Conservation (phyloP, 176 grass and related monocot species). For the Typha latifolia region DNA sequence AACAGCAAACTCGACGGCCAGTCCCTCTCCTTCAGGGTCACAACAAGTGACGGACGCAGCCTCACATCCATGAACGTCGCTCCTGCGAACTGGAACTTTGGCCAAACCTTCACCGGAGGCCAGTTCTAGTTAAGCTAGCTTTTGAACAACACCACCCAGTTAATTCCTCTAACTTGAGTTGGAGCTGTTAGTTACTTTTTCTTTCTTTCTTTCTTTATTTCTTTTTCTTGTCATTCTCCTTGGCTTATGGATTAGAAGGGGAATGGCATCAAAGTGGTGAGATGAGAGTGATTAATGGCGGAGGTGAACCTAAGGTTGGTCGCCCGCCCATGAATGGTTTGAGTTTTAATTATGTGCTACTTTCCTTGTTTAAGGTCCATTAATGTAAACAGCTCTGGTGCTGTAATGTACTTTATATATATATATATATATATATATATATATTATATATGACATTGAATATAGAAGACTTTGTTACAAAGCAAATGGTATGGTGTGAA, state of each 20-base stretch:
- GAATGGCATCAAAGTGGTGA: background rate
- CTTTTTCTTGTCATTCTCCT: background rate
- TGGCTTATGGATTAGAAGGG: too few relatives aligned
- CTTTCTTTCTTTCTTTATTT: background rate
- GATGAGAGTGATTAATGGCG: background rate
- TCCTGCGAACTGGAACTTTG: constrained; percentile 15
- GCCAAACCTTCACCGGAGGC: constrained; percentile 16
- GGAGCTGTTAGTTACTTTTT: too few relatives aligned
- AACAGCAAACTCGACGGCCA: constrained; percentile 16
- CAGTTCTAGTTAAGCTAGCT: constrained; percentile 7
- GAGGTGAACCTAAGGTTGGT: constrained; percentile 7
- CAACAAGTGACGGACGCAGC: constrained; percentile 14
- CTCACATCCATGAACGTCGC: constrained; percentile 12
- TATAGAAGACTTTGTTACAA: too few relatives aligned
- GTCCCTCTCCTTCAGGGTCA: constrained; percentile 20
- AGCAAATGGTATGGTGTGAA: too few relatives aligned
- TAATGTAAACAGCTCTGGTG: background rate
- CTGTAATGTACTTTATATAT: too few relatives aligned
- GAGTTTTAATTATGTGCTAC: background rate
- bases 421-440: too few relatives aligned
- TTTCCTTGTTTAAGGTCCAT: background rate
- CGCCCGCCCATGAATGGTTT: constrained; percentile 12
- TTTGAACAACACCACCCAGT: too few relatives aligned
- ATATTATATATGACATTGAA: too few relatives aligned
- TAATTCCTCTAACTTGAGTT: background rate